These are phyloP conservation scores for Epichloe elymi DNA, from an alignment of 2,329 filamentous ascomycete genomes.

Conservation along the genomic window DNA sequence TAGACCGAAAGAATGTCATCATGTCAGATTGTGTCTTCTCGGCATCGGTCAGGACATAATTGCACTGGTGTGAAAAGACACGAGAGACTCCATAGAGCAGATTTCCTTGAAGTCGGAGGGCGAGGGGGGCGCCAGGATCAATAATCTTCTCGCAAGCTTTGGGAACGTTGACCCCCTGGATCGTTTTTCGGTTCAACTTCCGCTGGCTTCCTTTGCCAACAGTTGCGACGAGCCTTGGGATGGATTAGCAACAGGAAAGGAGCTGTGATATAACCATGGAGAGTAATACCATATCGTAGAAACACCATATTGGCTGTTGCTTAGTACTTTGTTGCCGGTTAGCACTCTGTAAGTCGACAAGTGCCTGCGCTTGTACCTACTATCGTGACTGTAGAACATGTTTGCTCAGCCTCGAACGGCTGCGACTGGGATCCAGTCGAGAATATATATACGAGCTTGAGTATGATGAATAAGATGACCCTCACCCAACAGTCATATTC, in stretches of 20 bases:
- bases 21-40: conserved; percentile 64
- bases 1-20: conserved; percentile 47
- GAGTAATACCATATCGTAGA: conserved; percentile 75
- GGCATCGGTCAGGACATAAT: conserved; percentile 71
- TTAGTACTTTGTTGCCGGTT: conserved; percentile 52
- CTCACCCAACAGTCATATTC: neutral
- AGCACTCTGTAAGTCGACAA: conserved; percentile 6
- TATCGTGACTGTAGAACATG: conserved; percentile 97
- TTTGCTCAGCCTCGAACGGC: conserved; percentile 1
- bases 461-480: neutral
- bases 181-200: conserved; percentile 71
- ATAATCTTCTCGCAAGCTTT: conserved; percentile 85
- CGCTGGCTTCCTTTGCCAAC: conserved; percentile 61
- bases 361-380: conserved; percentile 30
- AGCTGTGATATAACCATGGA: too few relatives aligned
- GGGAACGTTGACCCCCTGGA: conserved; percentile 74
- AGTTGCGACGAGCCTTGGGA: conserved; percentile 73
- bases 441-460: neutral
- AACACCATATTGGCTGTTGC: conserved; percentile 76
- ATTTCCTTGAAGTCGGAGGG: conserved; percentile 77
- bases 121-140: conserved; percentile 64
- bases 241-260: neutral
- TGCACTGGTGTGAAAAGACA: conserved; percentile 78
- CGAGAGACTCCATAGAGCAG: conserved; percentile 75
- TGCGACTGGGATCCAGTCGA: neutral